phyloP scores from a whole-genome alignment of 2,329 filamentous ascomycete genomes.

The Aurifilum marmelostoma region DNA sequence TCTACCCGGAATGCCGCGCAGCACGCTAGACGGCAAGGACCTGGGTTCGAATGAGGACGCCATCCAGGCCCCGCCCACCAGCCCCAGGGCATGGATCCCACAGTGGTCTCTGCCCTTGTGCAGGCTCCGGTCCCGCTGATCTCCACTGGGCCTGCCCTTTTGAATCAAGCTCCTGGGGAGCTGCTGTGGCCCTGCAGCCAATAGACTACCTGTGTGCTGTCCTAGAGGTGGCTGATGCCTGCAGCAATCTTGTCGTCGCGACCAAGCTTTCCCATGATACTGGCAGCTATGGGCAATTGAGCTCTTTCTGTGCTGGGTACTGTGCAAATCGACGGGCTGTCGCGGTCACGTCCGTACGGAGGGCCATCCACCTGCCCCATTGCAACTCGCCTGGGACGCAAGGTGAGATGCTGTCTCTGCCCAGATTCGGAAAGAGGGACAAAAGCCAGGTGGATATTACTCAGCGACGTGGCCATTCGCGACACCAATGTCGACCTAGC shows the following conservation, averaged over 20 bases:
- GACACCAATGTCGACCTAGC: neutral
- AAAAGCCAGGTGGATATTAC: neutral
- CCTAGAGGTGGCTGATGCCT: neutral
- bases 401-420: neutral
- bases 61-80: neutral
- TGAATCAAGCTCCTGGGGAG: conserved; percentile 19
- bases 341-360: neutral
- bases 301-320: neutral
- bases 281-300: neutral
- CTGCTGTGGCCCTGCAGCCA: conserved; percentile 13
- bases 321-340: neutral
- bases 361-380: conserved; percentile 4
- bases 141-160: conserved; percentile 17
- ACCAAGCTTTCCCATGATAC: neutral
- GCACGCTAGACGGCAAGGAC: conserved; percentile 6
- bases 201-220: conserved; percentile 8
- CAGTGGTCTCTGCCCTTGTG: conserved; percentile 10
- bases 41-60: neutral
- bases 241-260: neutral
- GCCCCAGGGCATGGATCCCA: conserved; percentile 19
- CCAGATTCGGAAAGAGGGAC: neutral
- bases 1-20: conserved; percentile 10
- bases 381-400: neutral
- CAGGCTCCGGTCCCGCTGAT: conserved; percentile 17
- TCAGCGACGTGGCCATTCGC: neutral